Evolutionary conservation across 805 yeast species (phyloP), one percentile per base, ranked within the genome.

Genomic region (Sugiyamaella lignohabitans): DNA sequence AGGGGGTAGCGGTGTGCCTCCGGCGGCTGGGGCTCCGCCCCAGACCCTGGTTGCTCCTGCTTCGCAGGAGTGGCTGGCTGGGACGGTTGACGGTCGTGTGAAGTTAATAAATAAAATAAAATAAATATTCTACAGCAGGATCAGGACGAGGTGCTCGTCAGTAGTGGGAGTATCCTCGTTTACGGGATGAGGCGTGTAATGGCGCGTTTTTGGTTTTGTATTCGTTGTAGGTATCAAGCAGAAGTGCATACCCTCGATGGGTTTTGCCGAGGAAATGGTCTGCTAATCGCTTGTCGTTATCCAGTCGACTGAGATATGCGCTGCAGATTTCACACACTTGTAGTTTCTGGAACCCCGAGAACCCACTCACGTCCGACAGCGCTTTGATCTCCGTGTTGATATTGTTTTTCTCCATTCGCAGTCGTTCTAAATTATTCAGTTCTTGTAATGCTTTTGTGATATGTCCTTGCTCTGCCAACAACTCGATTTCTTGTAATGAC

Each of bases 321-420:
- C 95, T 96, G 66, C 98, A 89, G 1, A 79, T 80, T 53, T 79
- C 84, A 65, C 98, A 89, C 1, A 87, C 95, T 63, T 88, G 96
- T 40, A 89, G 70, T 62, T 87, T 86, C 58, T 89, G 97, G 59
- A 85, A 95, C 1, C 93, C 87, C 10, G 88, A 76, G 55, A 86
- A 91, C 2, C 94, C 93, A 5, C 83, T 44, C 72, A 58, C 78
- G 80, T 86, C 95, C 11, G 81, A 74, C 4, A 84, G 65, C 21
- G 69, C 72, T 37, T 83, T 67, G 3, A 84, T 80, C 42, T 73
- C 75, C 44, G 75, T 76, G 1, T 82, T 78, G 16, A 79, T 66
- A 17, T 61, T 60, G 23, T 72, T 76, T 54, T 88, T 68, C 53
- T 76, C 73, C 34, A 67, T 67, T 37, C 58, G 49, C 39, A 43